These are phyloP conservation scores for Hygrocybe punicea DNA, from an alignment of 768 basidiomycete genomes.

Conservation along the genomic window DNA sequence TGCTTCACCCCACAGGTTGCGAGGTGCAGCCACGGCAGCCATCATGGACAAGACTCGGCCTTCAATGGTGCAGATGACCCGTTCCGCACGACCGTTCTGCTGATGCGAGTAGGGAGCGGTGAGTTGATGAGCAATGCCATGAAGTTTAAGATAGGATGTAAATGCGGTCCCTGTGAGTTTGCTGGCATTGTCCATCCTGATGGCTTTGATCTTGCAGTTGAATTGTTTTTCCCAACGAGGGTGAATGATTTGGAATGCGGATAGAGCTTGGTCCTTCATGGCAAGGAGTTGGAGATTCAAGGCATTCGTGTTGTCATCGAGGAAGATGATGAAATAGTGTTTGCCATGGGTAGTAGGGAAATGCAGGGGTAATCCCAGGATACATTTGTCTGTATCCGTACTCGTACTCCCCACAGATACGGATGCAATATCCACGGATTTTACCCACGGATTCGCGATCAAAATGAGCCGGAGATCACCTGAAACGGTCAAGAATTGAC, in stretches of 20 bases:
- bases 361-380: no score
- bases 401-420: no score
- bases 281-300: background rate
- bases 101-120: slow-evolving; percentile 30
- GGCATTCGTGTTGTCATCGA: slow-evolving; percentile 11
- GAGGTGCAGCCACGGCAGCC: slow-evolving; percentile 17
- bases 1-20: slow-evolving; percentile 23
- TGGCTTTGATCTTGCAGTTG: background rate
- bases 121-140: slow-evolving; percentile 21
- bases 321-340: slow-evolving; percentile 15
- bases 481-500: no score
- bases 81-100: slow-evolving; percentile 33
- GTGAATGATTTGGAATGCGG: background rate
- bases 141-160: slow-evolving; percentile 1
- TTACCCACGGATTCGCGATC: no score
- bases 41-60: slow-evolving; percentile 22
- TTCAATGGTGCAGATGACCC: slow-evolving; percentile 26
- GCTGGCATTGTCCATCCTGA: slow-evolving; percentile 6
- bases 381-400: no score
- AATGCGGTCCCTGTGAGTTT: background rate
- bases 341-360: no score
- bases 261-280: background rate
- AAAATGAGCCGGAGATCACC: no score
- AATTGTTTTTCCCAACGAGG: slow-evolving; percentile 1
- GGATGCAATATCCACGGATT: no score